phyloP scores from a whole-genome alignment of 805 yeast genomes.

The Wickerhamiella kurtzmanii region DNA sequence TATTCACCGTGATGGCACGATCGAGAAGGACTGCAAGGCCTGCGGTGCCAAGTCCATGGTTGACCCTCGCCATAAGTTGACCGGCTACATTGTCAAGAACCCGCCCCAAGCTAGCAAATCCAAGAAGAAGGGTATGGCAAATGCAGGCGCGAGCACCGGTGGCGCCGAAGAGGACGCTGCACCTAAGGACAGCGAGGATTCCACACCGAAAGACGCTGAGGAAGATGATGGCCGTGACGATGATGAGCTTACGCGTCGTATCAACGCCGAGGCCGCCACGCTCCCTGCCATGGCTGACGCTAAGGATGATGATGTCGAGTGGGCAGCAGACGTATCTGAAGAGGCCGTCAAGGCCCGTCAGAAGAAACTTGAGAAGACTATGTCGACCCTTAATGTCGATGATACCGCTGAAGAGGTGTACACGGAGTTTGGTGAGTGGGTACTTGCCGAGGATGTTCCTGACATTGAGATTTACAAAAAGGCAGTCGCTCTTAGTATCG shows the following conservation, averaged over 20 bases:
- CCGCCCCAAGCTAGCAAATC: constrained; percentile 43
- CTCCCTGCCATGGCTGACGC: constrained; percentile 40
- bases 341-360: constrained; percentile 93
- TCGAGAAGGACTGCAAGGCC: constrained; percentile 92
- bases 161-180: constrained; percentile 20
- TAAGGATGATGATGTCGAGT: constrained; percentile 70
- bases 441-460: constrained; percentile 53
- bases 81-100: constrained; percentile 79
- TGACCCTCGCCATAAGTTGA: constrained; percentile 75
- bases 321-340: constrained; percentile 96
- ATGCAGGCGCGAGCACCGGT: constrained; percentile 37
- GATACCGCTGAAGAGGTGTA: constrained; percentile 36
- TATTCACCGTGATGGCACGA: constrained; percentile 56
- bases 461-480: constrained; percentile 90
- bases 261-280: constrained; percentile 71
- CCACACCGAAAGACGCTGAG: constrained; percentile 24
- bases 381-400: constrained; percentile 25
- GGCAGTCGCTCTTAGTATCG: constrained; percentile 65
- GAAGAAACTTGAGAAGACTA: constrained; percentile 53
- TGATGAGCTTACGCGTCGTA: constrained; percentile 62
- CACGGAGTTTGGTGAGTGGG: constrained; percentile 84
- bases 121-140: constrained; percentile 66
- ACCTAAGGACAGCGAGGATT: constrained; percentile 20
- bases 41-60: constrained; percentile 83
- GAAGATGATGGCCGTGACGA: constrained; percentile 40